Percentiles rank a stretch among this genome's conserved stretches.
phyloP scores from a whole-genome alignment of 1,139 yeast species.

The Suhomyces choctaworum region DNA sequence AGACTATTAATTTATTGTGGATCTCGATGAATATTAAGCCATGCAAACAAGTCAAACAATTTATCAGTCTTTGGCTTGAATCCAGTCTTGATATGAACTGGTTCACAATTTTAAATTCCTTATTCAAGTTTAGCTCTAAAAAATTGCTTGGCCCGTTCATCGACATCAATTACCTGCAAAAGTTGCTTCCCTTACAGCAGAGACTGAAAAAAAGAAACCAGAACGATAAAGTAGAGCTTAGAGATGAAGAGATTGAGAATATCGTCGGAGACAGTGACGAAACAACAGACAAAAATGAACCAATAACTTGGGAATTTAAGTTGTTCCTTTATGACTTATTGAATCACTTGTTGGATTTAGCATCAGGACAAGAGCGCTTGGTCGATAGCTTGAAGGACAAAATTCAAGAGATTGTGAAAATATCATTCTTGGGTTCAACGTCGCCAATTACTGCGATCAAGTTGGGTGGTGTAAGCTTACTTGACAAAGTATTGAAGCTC shows the following conservation, averaged over 20 bases:
- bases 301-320: conserved; percentile 70
- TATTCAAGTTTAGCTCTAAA: conserved; percentile 40
- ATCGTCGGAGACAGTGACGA: conserved; percentile 37
- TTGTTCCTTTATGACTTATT: conserved; percentile 61
- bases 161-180: conserved; percentile 42
- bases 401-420: conserved; percentile 71
- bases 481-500: conserved; percentile 43
- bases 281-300: conserved; percentile 51
- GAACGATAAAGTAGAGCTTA: conserved; percentile 35
- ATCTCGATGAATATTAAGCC: conserved; percentile 46
- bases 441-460: conserved; percentile 64
- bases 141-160: conserved; percentile 42
- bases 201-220: conserved; percentile 39
- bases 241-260: conserved; percentile 48
- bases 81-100: conserved; percentile 38
- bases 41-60: conserved; percentile 34
- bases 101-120: conserved; percentile 42
- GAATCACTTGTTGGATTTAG: conserved; percentile 47
- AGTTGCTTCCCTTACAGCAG: conserved; percentile 45
- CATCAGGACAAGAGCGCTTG: conserved; percentile 42
- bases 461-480: conserved; percentile 62
- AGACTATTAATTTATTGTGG: conserved; percentile 43
- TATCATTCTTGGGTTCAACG: conserved; percentile 85
- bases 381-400: conserved; percentile 46
- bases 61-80: conserved; percentile 45